Base-by-base conservation (phyloP, 2,329 filamentous ascomycete genomes). In the Ascochyta fabae region DNA sequence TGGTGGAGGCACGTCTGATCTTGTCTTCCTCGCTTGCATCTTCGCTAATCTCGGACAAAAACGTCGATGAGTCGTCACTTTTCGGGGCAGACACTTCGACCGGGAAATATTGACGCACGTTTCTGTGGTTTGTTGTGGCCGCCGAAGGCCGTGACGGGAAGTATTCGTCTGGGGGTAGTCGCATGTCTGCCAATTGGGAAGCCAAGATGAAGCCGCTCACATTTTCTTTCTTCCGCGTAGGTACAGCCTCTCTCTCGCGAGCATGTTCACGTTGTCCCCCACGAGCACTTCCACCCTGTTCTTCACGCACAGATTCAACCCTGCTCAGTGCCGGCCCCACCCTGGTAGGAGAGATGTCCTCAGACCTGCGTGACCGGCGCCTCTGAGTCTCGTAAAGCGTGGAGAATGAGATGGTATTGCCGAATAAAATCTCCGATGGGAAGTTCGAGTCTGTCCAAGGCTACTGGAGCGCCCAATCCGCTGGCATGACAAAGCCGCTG, bases 401-500 rank as follows among this genome's bases (percentile, higher is more conserved):
- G 27, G 22, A 29, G 3, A 26, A 46, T 4, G 27, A 34, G 26
- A 44, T 16, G 9, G 34, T 29, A n/a, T 40, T 52, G 26, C 48
- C 43, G 13, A 49, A 50, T 7, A 16, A 23, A 2, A 39, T 15
- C 9, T 29, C 22, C 10, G 41, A 27, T n/a, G 43, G 48, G n/a
- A 39, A 48, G 6, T 29, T 33, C 12, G 31, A 40, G 16, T 27
- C 26, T 6, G 42, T 48, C 50, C 45, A 50, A 36, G 44, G 26
- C 62, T 65, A 72, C 48, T 73, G 69, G 53, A 75, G 70, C 19
- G 64, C 70, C 39, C 70, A 71, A 51, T 75, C 78, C 41, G 77
- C 77, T 13, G 80, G 80, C 79, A 81, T 81, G 39, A 78, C 66
- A 59, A 82, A 82, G 7, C 77, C 77, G 35, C 75, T 77, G 23